Evolutionary conservation across 495 filamentous ascomycete genomes (phyloP).

Genomic region (Podospora pseudocomata): DNA sequence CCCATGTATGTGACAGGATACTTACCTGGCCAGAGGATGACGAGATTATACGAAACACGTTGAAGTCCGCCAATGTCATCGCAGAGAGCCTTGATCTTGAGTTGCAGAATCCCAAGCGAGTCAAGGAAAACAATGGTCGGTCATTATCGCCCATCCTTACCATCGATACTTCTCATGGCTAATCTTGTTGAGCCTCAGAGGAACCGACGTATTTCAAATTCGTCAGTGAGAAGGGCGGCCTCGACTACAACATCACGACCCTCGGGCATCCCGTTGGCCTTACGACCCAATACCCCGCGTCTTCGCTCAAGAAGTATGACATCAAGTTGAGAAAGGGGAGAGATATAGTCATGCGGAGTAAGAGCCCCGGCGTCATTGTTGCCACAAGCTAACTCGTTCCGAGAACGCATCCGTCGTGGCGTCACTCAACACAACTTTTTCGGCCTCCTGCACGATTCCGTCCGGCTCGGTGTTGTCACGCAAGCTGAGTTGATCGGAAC

Average conservation of each 20-base stretch:
- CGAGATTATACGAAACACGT: constrained; percentile 31
- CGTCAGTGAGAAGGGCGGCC: constrained; percentile 23
- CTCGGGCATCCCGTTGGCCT: constrained; percentile 36
- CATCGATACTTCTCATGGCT: too few relatives aligned
- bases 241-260: constrained; percentile 36
- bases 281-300: constrained; percentile 31
- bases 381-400: neutral
- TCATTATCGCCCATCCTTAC: too few relatives aligned
- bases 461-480: constrained; percentile 32
- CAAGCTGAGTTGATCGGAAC: constrained; percentile 38
- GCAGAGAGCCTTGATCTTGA: constrained; percentile 21
- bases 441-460: constrained; percentile 33
- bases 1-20: neutral
- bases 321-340: constrained; percentile 38
- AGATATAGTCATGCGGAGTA: constrained; percentile 32
- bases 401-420: constrained; percentile 33
- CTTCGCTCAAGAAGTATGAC: constrained; percentile 33
- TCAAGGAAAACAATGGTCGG: neutral
- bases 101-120: constrained; percentile 24
- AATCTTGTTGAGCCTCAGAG: neutral
- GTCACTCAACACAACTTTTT: constrained; percentile 32
- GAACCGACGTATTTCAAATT: constrained; percentile 33
- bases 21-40: constrained; percentile 33
- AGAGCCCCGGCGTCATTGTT: neutral
- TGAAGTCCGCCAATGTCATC: constrained; percentile 22